Percentiles rank a stretch among this genome's conserved stretches.
phyloP scores from a whole-genome alignment of 2,329 filamentous ascomycete genomes.

The Parasarocladium wereldwijsianum region DNA sequence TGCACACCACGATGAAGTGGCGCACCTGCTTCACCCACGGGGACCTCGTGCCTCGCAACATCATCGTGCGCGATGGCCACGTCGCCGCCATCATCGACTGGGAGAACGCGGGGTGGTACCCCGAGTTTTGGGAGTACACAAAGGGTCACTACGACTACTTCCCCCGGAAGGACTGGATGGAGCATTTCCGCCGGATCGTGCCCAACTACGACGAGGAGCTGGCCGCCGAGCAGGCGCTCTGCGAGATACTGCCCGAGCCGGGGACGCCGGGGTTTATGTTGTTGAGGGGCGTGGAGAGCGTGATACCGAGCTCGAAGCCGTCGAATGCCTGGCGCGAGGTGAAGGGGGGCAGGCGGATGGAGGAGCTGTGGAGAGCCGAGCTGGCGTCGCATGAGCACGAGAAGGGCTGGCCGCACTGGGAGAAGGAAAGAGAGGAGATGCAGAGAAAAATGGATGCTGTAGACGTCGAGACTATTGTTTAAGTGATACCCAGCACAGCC shows the following conservation, averaged over 20 bases:
- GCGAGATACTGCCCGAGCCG: slow-evolving; percentile 10
- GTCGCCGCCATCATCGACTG: slow-evolving; percentile 17
- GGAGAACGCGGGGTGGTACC: slow-evolving; percentile 19
- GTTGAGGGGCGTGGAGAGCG: background rate
- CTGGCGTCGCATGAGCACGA: too few relatives aligned
- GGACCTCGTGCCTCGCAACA: slow-evolving; percentile 13
- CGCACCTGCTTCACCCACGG: slow-evolving; percentile 13
- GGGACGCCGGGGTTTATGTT: slow-evolving; percentile 6
- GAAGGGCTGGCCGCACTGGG: too few relatives aligned
- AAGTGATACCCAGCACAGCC: too few relatives aligned
- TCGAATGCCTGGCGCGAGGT: background rate
- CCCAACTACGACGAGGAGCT: slow-evolving; percentile 13
- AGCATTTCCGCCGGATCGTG: slow-evolving; percentile 9
- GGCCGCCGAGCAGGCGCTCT: slow-evolving; percentile 10
- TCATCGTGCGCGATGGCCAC: slow-evolving; percentile 12
- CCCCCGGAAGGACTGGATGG: slow-evolving; percentile 8
- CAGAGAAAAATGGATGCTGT: background rate
- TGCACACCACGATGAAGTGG: slow-evolving; percentile 12
- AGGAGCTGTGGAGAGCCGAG: slow-evolving; percentile 1
- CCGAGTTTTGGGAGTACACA: slow-evolving; percentile 18
- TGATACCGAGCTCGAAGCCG: background rate
- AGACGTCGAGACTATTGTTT: too few relatives aligned
- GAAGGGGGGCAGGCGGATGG: background rate
- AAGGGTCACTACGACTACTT: slow-evolving; percentile 13
- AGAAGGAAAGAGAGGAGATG: background rate